These are phyloP conservation scores for Corchorus capsularis DNA, from an alignment of 345 rosid species.

Conservation along the genomic window DNA sequence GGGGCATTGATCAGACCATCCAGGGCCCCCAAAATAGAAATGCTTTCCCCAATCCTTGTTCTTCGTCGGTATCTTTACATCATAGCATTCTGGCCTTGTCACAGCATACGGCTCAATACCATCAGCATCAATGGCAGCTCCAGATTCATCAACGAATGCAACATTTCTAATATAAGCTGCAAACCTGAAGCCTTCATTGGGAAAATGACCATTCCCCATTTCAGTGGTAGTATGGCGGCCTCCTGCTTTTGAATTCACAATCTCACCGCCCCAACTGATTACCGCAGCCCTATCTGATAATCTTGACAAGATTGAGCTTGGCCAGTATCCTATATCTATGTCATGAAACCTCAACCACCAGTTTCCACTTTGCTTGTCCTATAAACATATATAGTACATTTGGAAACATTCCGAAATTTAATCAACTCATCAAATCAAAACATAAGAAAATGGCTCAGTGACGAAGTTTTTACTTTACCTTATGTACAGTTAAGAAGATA, in stretches of 20 bases:
- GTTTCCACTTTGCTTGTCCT: slow-evolving; percentile 42
- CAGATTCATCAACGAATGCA: background rate
- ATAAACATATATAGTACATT: background rate
- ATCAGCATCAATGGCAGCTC: background rate
- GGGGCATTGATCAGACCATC: slow-evolving; percentile 9
- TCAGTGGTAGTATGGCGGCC: slow-evolving; percentile 40
- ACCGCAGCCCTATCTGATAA: slow-evolving; percentile 30
- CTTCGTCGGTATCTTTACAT: background rate
- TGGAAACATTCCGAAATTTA: too few species aligned
- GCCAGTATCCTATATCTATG: slow-evolving; percentile 49
- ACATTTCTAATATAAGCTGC: slow-evolving; percentile 34
- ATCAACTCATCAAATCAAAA: too few species aligned
- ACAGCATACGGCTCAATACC: background rate
- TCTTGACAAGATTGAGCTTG: slow-evolving; percentile 36
- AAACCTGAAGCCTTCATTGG: slow-evolving; percentile 40
- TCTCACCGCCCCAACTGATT: slow-evolving; percentile 50
- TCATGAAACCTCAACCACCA: slow-evolving; percentile 43
- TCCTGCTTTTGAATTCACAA: slow-evolving; percentile 21
- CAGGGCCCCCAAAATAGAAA: slow-evolving; percentile 22
- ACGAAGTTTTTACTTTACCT: slow-evolving; percentile 18
- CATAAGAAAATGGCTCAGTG: background rate
- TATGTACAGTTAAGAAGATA: background rate
- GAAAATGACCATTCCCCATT: slow-evolving; percentile 63
- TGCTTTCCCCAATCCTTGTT: background rate
- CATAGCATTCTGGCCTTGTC: slow-evolving; percentile 11